Base-by-base conservation (phyloP, 306 rosid genomes). In the Pyrus pyrifolia region DNA sequence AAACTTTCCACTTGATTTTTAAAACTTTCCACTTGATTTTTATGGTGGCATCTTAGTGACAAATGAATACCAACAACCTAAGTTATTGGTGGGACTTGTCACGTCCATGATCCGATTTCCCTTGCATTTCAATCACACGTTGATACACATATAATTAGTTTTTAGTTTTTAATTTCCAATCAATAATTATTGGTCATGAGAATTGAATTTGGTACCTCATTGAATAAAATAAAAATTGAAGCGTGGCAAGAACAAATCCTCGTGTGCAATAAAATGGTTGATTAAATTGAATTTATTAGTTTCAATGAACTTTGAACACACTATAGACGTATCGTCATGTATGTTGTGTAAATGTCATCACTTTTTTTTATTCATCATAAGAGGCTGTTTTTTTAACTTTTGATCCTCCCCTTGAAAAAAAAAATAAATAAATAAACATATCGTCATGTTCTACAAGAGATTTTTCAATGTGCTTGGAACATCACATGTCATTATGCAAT, bases 41-140 rank as follows among this genome's bases (percentile, higher is more conserved):
- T 15, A 78, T 74, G 81, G 70, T 74, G 70, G 78, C 78, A 74
- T 73, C 77, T 8, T 29, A 5, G 22, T 15, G 79, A 79, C 86
- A 81, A 72, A 76, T 70, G 71, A 59, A 82, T 81, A 68, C 83
- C 83, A 75, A 79, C 81, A 72, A 79, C 65, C 30, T 52, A 25
- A 23, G 67, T 68, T 64, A 13, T 60, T 46, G 71, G 38, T 77
- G 82, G 67, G 71, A 63, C 78, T 75, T 51, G 45, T 44, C 29
- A 18, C 30, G 53, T 79, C 57, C 74, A 1, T 68, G 55, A 68
- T 38, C 66, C 35, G 62, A 75, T 75, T 52, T 61, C 58, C 33
- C 64, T 65, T 22, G 67, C 42, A 38, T 38, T 38, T 7, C 42
- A 38, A 38, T 38, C 42, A 38, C 42, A 1, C 1, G 9, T 35